Evolutionary conservation across 2,329 filamentous ascomycete species (phyloP).

Genomic region (Emmonsiellopsis sp.): DNA sequence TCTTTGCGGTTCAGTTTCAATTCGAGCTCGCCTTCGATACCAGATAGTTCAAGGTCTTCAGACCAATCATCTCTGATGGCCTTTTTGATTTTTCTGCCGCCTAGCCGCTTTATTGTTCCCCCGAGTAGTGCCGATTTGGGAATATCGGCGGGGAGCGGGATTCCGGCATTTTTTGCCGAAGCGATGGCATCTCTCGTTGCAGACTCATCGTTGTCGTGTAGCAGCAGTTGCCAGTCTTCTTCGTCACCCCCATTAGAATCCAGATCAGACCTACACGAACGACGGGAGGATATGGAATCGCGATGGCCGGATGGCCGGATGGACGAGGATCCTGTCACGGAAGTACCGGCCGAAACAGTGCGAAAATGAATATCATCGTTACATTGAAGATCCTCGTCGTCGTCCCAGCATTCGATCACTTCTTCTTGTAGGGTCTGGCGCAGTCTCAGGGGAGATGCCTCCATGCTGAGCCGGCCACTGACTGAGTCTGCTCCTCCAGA

Average conservation of each 20-base stretch:
- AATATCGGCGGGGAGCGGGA: conserved; percentile 79
- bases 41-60: conserved; percentile 65
- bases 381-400: conserved; percentile 40
- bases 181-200: conserved; percentile 79
- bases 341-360: conserved; percentile 36
- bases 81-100: conserved; percentile 62
- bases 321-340: conserved; percentile 34
- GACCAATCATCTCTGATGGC: conserved; percentile 73
- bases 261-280: conserved; percentile 74
- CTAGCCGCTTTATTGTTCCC: conserved; percentile 85
- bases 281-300: conserved; percentile 72
- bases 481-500: not conserved
- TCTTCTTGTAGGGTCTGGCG: conserved; percentile 25
- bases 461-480: conserved; percentile 23
- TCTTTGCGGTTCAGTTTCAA: conserved; percentile 55
- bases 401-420: conserved; percentile 41
- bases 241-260: conserved; percentile 63
- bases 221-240: conserved; percentile 78
- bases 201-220: conserved; percentile 76
- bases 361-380: conserved; percentile 39
- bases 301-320: conserved; percentile 43
- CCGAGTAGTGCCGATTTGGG: conserved; percentile 83
- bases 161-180: conserved; percentile 78
- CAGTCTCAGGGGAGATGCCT: conserved; percentile 25
- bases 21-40: conserved; percentile 47